phyloP scores from a whole-genome alignment of 768 basidiomycete species.

The Trametes cinnabarina region DNA sequence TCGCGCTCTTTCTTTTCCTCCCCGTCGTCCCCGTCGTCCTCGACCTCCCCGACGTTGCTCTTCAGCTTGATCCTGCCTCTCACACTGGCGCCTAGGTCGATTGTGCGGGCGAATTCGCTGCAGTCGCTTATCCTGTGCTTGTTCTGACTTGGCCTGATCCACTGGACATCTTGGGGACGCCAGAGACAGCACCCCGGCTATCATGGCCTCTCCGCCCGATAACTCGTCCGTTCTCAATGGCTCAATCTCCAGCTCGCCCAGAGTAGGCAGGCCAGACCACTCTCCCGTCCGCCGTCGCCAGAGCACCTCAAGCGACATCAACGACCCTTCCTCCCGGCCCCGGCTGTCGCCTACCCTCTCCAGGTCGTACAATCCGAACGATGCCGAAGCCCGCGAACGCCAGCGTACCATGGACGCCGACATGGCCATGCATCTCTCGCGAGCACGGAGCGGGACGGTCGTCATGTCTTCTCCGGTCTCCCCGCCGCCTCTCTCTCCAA shows the following conservation, averaged over 20 bases:
- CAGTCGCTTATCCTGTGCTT: not conserved
- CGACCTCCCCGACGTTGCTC: not conserved
- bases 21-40: not conserved
- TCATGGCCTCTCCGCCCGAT: slow-evolving; percentile 29
- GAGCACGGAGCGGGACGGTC: slow-evolving; percentile 65
- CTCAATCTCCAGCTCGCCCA: slow-evolving; percentile 26
- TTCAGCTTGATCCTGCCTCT: not conserved
- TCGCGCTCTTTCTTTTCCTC: slow-evolving; percentile 8
- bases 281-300: slow-evolving; percentile 28
- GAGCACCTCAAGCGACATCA: slow-evolving; percentile 27
- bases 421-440: slow-evolving; percentile 80
- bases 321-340: slow-evolving; percentile 37
- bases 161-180: not conserved
- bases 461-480: slow-evolving; percentile 33
- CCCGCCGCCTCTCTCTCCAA: slow-evolving; percentile 34
- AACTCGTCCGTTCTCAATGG: slow-evolving; percentile 26
- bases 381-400: slow-evolving; percentile 76
- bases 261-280: slow-evolving; percentile 23
- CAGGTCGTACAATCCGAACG: slow-evolving; percentile 64
- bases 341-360: slow-evolving; percentile 62
- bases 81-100: not conserved
- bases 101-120: not conserved
- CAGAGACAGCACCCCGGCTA: not conserved
- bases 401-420: slow-evolving; percentile 94
- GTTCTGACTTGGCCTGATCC: not conserved